Conservation (phyloP, 768 basidiomycete genomes). For the Kwoniella sp. region DNA sequence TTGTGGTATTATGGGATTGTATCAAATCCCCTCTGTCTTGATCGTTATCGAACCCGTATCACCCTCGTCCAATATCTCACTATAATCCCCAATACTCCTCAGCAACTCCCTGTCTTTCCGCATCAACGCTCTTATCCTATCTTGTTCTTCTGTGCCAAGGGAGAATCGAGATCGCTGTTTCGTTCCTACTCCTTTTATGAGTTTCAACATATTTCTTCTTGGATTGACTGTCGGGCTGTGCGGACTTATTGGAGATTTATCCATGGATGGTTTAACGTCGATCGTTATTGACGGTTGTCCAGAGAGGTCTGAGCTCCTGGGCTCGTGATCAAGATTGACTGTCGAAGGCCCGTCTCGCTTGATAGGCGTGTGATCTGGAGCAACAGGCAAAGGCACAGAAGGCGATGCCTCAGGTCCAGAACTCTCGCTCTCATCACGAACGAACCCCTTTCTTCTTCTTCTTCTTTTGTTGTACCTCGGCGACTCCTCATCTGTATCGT, state of each 20-base stretch:
- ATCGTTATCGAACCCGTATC: neutral
- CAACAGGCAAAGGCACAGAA: neutral
- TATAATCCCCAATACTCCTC: neutral
- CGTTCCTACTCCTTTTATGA: neutral
- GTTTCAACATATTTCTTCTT: too few species aligned
- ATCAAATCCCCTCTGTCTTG: neutral
- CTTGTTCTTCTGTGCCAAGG: conserved; percentile 16
- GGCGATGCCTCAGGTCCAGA: conserved; percentile 4
- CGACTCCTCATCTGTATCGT: conserved; percentile 22
- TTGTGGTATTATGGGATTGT: too few species aligned
- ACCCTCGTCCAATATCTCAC: neutral
- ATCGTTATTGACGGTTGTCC: too few species aligned
- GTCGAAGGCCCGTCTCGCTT: neutral
- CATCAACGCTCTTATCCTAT: conserved; percentile 15
- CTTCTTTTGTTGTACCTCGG: neutral
- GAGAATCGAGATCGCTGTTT: conserved; percentile 12
- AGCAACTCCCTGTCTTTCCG: conserved; percentile 6
- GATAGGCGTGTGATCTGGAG: neutral
- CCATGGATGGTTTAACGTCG: too few species aligned
- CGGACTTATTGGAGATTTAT: too few species aligned
- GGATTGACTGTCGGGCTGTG: too few species aligned
- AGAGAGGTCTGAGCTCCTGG: too few species aligned
- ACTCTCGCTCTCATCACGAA: conserved; percentile 2
- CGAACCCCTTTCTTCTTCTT: neutral
- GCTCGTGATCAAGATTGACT: too few species aligned